A percentile compares a stretch with the other conserved stretches of the same genome.
Evolutionary conservation across 805 yeast species (phyloP).

Genomic region (Wickerhamomyces mucosus): DNA sequence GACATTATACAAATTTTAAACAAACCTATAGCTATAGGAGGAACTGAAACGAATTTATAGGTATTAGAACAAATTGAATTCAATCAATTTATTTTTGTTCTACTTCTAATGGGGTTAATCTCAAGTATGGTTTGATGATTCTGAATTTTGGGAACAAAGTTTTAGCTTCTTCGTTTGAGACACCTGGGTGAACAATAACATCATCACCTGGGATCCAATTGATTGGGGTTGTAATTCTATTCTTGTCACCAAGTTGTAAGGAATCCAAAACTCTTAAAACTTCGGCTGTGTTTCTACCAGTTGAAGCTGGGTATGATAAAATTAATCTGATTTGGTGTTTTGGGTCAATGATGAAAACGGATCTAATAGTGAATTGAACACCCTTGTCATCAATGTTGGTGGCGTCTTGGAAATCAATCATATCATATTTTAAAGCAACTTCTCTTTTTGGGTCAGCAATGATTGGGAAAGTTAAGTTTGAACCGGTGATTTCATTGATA

Average conservation of each 20-base stretch:
- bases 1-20: no score
- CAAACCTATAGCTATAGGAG: no score
- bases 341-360: constrained; percentile 67
- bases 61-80: no score
- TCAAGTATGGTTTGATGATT: constrained; percentile 52
- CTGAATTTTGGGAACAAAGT: constrained; percentile 53
- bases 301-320: constrained; percentile 62
- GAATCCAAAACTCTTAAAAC: constrained; percentile 63
- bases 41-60: no score
- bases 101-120: constrained; percentile 36
- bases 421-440: constrained; percentile 53
- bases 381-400: constrained; percentile 57
- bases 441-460: constrained; percentile 57
- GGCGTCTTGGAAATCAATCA: constrained; percentile 65
- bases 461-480: constrained; percentile 51
- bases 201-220: constrained; percentile 71
- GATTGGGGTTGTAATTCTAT: constrained; percentile 59
- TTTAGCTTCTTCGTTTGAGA: constrained; percentile 50
- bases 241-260: constrained; percentile 51
- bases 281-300: constrained; percentile 72
- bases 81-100: constrained; percentile 1
- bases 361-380: constrained; percentile 57
- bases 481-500: constrained; percentile 58
- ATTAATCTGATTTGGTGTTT: constrained; percentile 50
- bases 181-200: constrained; percentile 62